These are phyloP conservation scores for Chaetoceros tenuissimus DNA, from an alignment of 108 stramenopile species.

Conservation along the genomic window DNA sequence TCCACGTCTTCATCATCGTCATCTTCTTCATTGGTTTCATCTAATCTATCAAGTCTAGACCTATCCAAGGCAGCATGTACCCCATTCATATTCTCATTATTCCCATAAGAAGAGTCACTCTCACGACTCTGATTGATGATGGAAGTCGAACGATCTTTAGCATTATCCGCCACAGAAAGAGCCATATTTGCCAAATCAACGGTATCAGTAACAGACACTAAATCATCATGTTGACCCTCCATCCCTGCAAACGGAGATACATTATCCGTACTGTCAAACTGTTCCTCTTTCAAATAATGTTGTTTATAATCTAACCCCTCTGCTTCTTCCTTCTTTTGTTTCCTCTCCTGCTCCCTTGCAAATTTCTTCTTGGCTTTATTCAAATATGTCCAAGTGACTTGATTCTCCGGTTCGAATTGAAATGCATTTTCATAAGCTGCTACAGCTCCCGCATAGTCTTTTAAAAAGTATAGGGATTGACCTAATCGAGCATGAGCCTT, in stretches of 20 bases:
- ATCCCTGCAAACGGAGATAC: neutral
- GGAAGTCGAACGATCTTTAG: neutral
- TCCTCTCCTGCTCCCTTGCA: conserved; percentile 49
- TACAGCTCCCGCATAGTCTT: conserved; percentile 73
- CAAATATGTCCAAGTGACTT: conserved; percentile 66
- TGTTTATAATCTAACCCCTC: neutral
- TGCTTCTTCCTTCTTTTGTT: conserved; percentile 11
- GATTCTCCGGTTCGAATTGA: conserved; percentile 62
- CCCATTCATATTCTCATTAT: neutral
- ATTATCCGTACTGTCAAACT: neutral
- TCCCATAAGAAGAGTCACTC: neutral
- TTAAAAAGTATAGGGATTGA: conserved; percentile 77
- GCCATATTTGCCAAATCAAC: neutral
- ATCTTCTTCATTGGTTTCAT: conserved; percentile 3
- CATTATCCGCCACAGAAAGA: neutral
- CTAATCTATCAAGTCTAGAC: neutral
- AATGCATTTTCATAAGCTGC: conserved; percentile 85
- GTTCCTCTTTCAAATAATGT: no score
- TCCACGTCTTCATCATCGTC: conserved; percentile 24
- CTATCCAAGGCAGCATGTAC: neutral
- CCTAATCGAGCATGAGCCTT: conserved; percentile 91
- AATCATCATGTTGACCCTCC: neutral
- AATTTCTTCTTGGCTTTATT: conserved; percentile 76
- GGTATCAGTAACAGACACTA: neutral
- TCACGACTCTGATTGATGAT: neutral